phyloP scores from a whole-genome alignment of 2,329 filamentous ascomycete genomes.

The Knufia fluminis region DNA sequence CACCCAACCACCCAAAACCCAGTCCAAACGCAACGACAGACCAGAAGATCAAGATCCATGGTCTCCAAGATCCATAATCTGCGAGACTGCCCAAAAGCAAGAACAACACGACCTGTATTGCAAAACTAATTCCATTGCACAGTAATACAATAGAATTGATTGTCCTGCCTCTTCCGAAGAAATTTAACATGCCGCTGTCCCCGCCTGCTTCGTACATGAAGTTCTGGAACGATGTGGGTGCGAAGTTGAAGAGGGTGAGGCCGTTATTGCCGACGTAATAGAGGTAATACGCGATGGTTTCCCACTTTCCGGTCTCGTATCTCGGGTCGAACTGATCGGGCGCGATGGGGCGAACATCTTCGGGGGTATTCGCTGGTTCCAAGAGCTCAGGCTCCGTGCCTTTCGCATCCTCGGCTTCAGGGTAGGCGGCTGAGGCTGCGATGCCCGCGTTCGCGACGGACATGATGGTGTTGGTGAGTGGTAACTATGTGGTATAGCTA shows the following conservation, averaged over 20 bases:
- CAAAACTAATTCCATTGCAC: slow-evolving; percentile 59
- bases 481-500: too few species aligned
- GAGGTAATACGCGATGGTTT: slow-evolving; percentile 51
- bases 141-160: slow-evolving; percentile 58
- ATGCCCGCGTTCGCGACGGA: slow-evolving; percentile 21
- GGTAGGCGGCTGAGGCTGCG: slow-evolving; percentile 14
- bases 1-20: slow-evolving; percentile 59
- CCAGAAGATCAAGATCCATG: slow-evolving; percentile 53
- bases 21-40: slow-evolving; percentile 53
- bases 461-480: slow-evolving; percentile 9
- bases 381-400: slow-evolving; percentile 6
- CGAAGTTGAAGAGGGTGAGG: slow-evolving; percentile 54
- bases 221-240: slow-evolving; percentile 56
- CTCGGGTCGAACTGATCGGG: slow-evolving; percentile 47
- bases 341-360: slow-evolving; percentile 37
- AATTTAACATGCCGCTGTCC: slow-evolving; percentile 43
- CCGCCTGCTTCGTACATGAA: slow-evolving; percentile 53
- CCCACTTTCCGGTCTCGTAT: slow-evolving; percentile 43
- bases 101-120: slow-evolving; percentile 51
- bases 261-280: slow-evolving; percentile 63
- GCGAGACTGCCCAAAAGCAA: slow-evolving; percentile 39
- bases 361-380: slow-evolving; percentile 8
- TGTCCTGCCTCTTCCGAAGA: slow-evolving; percentile 49
- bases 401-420: slow-evolving; percentile 17
- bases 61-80: slow-evolving; percentile 57